Conservation (phyloP, 1,284 basidiomycete genomes). For the Sanghuangporus sanghuang region DNA sequence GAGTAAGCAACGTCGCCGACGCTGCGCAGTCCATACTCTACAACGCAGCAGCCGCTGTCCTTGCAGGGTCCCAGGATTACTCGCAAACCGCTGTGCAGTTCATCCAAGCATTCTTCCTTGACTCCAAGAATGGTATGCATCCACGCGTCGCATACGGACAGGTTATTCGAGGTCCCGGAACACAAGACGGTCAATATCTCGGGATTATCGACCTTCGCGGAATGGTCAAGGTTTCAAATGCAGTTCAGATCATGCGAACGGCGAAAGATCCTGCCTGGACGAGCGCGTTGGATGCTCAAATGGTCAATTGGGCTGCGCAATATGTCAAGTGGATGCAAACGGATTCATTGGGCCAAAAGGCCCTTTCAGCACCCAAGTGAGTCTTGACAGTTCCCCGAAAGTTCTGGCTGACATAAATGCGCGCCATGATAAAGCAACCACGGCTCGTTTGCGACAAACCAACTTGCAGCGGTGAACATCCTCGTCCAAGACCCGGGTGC, state of each 20-base stretch:
- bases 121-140: slow-evolving; percentile 54
- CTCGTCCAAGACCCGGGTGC: slow-evolving; percentile 33
- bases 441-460: slow-evolving; percentile 35
- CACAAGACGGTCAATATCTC: slow-evolving; percentile 48
- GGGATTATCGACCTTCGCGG: slow-evolving; percentile 62
- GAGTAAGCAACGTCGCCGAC: slow-evolving; percentile 45
- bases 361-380: slow-evolving; percentile 49
- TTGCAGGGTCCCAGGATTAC: slow-evolving; percentile 36
- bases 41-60: slow-evolving; percentile 52
- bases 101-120: slow-evolving; percentile 57
- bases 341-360: slow-evolving; percentile 43
- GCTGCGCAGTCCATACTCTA: slow-evolving; percentile 59
- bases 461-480: slow-evolving; percentile 36
- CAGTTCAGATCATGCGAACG: slow-evolving; percentile 49
- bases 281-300: slow-evolving; percentile 40
- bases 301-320: slow-evolving; percentile 44
- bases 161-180: slow-evolving; percentile 54
- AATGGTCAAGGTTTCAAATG: slow-evolving; percentile 57
- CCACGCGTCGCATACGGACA: slow-evolving; percentile 67
- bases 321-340: slow-evolving; percentile 56
- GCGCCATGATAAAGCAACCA: slow-evolving; percentile 46
- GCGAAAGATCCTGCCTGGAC: slow-evolving; percentile 53
- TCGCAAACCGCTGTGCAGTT: slow-evolving; percentile 39
- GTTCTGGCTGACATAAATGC: slow-evolving; percentile 14
- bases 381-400: slow-evolving; percentile 18